These are phyloP conservation scores for Colletotrichum sp. DNA, from an alignment of 2,329 filamentous ascomycete species.

Conservation along the genomic window DNA sequence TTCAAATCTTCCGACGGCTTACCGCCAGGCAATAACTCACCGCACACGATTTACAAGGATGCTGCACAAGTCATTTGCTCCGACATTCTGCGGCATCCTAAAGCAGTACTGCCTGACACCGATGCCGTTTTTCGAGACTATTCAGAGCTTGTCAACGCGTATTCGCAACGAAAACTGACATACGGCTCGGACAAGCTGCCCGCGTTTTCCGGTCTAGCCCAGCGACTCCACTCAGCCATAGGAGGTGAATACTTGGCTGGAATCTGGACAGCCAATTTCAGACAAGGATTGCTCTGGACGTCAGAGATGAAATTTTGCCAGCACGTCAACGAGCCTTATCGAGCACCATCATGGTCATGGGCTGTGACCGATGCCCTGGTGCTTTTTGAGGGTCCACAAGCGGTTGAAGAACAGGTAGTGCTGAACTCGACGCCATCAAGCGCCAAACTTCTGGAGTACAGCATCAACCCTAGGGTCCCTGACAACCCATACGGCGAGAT, in stretches of 20 bases:
- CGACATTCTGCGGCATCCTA: not conserved
- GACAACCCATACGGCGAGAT: not conserved
- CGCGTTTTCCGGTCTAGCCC: not conserved
- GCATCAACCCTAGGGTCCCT: not conserved
- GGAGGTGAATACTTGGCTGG: not conserved
- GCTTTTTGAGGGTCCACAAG: not conserved
- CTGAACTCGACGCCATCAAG: not conserved
- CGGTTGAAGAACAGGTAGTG: not conserved
- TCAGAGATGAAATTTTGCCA: not conserved
- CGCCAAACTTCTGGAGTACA: not conserved
- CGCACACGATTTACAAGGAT: not conserved
- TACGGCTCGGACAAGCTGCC: not conserved
- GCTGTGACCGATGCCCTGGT: not conserved
- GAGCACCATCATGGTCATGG: not conserved
- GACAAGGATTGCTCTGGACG: not conserved
- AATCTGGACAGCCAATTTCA: not conserved
- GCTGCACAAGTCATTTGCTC: not conserved
- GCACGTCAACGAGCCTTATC: not conserved
- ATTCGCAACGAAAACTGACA: not conserved
- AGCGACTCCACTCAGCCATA: not conserved
- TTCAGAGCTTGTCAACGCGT: not conserved
- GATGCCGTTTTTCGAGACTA: not conserved
- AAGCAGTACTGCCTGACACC: not conserved
- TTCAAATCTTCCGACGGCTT: not conserved
- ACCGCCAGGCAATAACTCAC: not conserved